Evolutionary conservation across 2,329 filamentous ascomycete genomes (phyloP).

Genomic region (Alternaria gaisen): DNA sequence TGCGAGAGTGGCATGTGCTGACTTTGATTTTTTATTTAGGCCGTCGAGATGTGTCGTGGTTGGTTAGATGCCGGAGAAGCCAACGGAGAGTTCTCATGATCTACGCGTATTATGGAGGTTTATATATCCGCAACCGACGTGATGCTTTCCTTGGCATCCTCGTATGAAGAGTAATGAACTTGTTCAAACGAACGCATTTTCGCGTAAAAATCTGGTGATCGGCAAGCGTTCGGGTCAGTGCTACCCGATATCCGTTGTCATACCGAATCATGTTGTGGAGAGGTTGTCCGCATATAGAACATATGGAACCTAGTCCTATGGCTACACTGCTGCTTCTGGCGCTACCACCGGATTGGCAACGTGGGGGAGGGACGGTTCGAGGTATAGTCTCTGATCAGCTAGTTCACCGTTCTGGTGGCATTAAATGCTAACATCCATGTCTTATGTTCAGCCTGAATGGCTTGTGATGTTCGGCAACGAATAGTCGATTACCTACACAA

Average conservation of each 20-base stretch:
- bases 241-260: neutral
- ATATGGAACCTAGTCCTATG: neutral
- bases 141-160: conserved; percentile 19
- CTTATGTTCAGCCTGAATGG: conserved; percentile 28
- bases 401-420: conserved; percentile 3
- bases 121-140: conserved; percentile 35
- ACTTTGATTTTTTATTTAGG: conserved; percentile 42
- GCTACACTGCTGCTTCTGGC: neutral
- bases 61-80: conserved; percentile 65
- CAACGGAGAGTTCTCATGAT: conserved; percentile 44
- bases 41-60: conserved; percentile 80
- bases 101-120: conserved; percentile 32
- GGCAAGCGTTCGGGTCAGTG: conserved; percentile 4
- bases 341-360: neutral
- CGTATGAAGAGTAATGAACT: conserved; percentile 4
- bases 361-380: conserved; percentile 3
- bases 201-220: neutral
- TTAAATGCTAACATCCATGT: conserved; percentile 12
- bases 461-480: conserved; percentile 3
- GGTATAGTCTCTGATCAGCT: neutral
- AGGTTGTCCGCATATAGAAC: neutral
- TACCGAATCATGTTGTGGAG: neutral
- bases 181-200: neutral
- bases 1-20: conserved; percentile 10
- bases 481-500: neutral